Evolutionary conservation across 768 basidiomycete species (phyloP), one percentile per base, ranked within the genome.

Genomic region (Podaxis sp.): DNA sequence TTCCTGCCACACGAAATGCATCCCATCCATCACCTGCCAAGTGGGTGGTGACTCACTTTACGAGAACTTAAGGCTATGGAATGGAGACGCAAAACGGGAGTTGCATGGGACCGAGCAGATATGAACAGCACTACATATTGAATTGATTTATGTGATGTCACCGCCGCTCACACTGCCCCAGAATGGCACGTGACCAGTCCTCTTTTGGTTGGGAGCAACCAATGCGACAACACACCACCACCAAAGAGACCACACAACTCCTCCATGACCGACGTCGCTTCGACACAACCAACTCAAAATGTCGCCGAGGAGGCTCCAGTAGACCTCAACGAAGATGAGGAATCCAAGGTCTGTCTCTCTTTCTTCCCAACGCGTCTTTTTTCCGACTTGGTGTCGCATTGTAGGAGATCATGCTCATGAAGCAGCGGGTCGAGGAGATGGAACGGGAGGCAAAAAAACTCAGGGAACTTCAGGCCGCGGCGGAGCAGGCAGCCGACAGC

Each of bases 371-470:
- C 63, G 58, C 63, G 64, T 63, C 52, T 55, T 59, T 62, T 68
- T 57, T 61, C 38, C 65, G 32, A 16, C 40, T 65, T 11, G 32
- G 21, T 46, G 2, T 52, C 32, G 21, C 21, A 25, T 62, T 68
- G n/a, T 68, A 92, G 88, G 93, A 95, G 81, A 90, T 95, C 59
- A 77, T 85, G 70, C 82, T 91, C 66, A 95, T 95, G 93, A 94
- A 93, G 74, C 89, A 91, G 66, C 80, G 93, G 60, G 93, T 95
- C 5, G 91, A 88, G 67, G 93, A 95, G 75, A 95, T 95, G 93
- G 93, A 95, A 72, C 79, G 85, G 56, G 93, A 95, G 72, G 93
- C 93, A 1, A 88, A 84, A 74, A 94, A 93, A 71, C 75, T 95
- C 65, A 82, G 91, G 54, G 91, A 95, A 71, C 81, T 95, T 54